Conservation (phyloP, 441 rosid species). For the Populus trichocarpa region DNA sequence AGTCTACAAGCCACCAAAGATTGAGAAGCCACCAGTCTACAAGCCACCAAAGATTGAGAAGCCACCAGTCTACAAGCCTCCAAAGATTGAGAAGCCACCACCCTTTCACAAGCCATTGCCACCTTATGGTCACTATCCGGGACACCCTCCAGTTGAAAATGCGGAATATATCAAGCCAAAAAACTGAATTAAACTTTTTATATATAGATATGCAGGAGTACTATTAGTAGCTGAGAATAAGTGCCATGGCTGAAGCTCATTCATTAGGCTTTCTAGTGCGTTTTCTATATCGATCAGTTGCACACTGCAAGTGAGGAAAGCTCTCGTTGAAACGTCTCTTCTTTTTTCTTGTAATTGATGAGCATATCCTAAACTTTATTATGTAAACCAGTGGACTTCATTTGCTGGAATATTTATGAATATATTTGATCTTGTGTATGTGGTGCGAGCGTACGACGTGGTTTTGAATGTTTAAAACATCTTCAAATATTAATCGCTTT, state of each 20-base stretch:
- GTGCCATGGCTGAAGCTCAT: neutral
- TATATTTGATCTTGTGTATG: neutral
- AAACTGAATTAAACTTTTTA: neutral
- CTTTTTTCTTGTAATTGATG: neutral
- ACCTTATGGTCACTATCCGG: conserved; percentile 5
- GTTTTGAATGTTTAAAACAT: neutral
- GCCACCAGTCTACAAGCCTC: conserved; percentile 17
- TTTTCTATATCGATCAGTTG: neutral
- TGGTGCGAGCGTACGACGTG: neutral
- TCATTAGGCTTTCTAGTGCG: neutral
- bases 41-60: conserved; percentile 8
- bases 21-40: neutral
- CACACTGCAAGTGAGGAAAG: neutral
- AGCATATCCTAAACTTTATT: neutral
- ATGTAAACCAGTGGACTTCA: neutral
- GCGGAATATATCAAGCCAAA: conserved; percentile 5
- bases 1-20: neutral
- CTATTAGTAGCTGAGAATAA: neutral
- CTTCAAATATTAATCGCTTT: neutral
- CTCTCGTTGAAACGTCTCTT: neutral
- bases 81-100: neutral
- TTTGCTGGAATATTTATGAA: neutral
- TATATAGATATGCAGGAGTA: neutral
- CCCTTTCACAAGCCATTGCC: conserved; percentile 14
- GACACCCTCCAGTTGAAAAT: conserved; percentile 11